Conservation (phyloP, 306 rosid species). For the Rosa lucieae region DNA sequence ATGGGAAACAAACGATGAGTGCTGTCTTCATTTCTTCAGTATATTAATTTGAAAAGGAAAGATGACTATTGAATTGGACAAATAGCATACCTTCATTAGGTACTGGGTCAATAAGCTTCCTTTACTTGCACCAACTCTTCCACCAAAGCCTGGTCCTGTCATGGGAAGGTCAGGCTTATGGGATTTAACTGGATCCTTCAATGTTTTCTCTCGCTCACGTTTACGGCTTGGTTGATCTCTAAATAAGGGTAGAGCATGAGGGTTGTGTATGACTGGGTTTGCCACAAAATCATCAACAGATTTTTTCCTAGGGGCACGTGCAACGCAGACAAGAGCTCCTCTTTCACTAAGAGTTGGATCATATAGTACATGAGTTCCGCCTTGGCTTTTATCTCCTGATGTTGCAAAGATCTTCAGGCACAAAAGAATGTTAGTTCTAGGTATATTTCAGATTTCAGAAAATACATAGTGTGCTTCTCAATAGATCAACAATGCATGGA, state of each 20-base stretch:
- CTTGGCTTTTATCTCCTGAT: slow-evolving; percentile 84
- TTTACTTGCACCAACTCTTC: slow-evolving; percentile 82
- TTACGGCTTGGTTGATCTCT: slow-evolving; percentile 95
- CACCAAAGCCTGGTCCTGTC: slow-evolving; percentile 96
- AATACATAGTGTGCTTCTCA: not conserved
- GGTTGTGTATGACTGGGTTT: slow-evolving; percentile 88
- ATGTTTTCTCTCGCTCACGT: slow-evolving; percentile 78
- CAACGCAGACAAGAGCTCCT: slow-evolving; percentile 98
- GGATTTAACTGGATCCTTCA: slow-evolving; percentile 92
- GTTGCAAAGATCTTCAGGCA: slow-evolving; percentile 74
- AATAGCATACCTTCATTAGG: slow-evolving; percentile 67
- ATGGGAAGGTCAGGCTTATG: slow-evolving; percentile 97
- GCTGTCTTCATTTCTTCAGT: not conserved
- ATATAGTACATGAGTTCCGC: slow-evolving; percentile 82
- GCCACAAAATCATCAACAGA: slow-evolving; percentile 87
- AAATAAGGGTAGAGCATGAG: slow-evolving; percentile 87
- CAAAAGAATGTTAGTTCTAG: slow-evolving; percentile 12
- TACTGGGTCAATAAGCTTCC: slow-evolving; percentile 98
- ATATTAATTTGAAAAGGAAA: not conserved
- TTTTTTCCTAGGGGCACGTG: slow-evolving; percentile 91
- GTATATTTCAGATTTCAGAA: not conserved
- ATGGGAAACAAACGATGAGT: slow-evolving; percentile 22
- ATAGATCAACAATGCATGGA: not conserved
- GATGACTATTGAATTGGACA: not conserved
- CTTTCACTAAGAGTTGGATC: slow-evolving; percentile 87